Percentiles rank a stretch among this genome's conserved stretches.
Conservation (phyloP, 345 rosid genomes). For the Citrus medica region DNA sequence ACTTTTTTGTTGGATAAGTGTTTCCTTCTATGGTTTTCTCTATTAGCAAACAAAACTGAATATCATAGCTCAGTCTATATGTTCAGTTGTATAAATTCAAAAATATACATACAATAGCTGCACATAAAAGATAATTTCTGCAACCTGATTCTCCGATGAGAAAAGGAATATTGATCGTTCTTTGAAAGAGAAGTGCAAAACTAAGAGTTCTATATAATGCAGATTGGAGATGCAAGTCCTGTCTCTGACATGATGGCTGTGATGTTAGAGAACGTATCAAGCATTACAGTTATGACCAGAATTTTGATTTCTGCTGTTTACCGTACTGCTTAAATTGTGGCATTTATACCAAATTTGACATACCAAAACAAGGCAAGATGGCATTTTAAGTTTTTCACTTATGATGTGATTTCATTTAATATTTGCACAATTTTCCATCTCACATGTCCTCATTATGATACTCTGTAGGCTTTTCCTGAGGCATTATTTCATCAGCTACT, state of each 20-base stretch:
- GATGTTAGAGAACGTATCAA: slow-evolving; percentile 76
- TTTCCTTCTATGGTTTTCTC: background rate
- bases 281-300: slow-evolving; percentile 60
- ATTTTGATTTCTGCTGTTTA: slow-evolving; percentile 57
- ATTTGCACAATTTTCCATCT: background rate
- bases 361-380: slow-evolving; percentile 62
- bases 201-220: slow-evolving; percentile 22
- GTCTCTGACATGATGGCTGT: slow-evolving; percentile 82
- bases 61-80: background rate
- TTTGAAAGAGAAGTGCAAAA: background rate
- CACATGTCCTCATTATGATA: background rate
- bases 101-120: too few relatives aligned
- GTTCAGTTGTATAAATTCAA: too few relatives aligned
- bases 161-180: background rate
- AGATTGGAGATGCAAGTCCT: slow-evolving; percentile 86
- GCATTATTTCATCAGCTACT: slow-evolving; percentile 65
- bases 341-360: slow-evolving; percentile 59
- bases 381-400: background rate
- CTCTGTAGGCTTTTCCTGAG: slow-evolving; percentile 64
- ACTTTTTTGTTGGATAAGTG: background rate
- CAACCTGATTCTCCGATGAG: background rate
- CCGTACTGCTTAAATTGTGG: slow-evolving; percentile 66
- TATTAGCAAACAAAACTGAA: background rate
- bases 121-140: background rate
- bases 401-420: background rate